Conservation (phyloP, 176 grass and related monocot species). For the Oryza meridionalis region DNA sequence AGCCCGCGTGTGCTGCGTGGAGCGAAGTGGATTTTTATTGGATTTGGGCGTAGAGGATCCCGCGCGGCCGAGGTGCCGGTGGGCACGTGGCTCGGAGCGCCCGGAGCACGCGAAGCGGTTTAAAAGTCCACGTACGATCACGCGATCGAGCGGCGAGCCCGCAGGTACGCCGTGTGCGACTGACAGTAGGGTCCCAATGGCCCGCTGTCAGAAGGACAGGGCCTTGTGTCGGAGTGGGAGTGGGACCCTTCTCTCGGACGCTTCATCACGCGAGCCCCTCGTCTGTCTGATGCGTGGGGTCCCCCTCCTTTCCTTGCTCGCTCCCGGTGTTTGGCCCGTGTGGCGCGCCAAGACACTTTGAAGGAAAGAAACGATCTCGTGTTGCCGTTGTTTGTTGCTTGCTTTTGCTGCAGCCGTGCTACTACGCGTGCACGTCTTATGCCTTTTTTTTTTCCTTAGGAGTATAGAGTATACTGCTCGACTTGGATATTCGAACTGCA, state of each 20-base stretch:
- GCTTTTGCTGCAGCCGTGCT: background rate
- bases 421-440: background rate
- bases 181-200: background rate
- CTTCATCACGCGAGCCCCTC: background rate
- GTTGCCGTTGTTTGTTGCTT: no score
- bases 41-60: constrained; percentile 15
- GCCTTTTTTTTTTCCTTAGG: no score
- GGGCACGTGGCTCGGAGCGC: constrained; percentile 27
- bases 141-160: background rate
- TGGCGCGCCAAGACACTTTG: background rate
- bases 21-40: background rate
- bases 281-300: background rate
- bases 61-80: background rate
- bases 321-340: background rate
- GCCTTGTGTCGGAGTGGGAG: no score
- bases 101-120: background rate
- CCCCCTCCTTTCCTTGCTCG: no score
- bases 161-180: background rate
- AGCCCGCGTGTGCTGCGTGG: no score
- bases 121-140: background rate
- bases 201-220: background rate
- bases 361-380: background rate
- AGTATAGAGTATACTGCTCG: no score
- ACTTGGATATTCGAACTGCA: no score
- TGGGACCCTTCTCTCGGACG: background rate